Percentiles rank a stretch among this genome's conserved stretches.
Conservation (phyloP, 495 filamentous ascomycete genomes). For the Tuber melanosporum region DNA sequence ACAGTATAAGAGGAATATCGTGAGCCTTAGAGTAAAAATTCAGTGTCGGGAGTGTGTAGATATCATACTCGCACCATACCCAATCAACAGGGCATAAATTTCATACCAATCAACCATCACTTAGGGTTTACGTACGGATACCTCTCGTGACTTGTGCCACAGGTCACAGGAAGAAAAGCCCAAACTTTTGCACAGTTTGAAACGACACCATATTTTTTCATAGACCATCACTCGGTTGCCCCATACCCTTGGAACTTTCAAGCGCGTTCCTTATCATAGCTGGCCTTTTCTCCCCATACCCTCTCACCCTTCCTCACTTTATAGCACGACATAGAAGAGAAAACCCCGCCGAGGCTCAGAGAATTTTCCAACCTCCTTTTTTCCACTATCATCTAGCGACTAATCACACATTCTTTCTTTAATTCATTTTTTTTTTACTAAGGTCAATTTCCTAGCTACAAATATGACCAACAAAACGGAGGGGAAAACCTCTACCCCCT, state of each 20-base stretch:
- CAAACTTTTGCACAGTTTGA: too few relatives aligned
- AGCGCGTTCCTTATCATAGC: neutral
- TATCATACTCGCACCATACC: neutral
- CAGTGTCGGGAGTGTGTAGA: neutral
- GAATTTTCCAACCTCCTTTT: neutral
- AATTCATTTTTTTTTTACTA: too few relatives aligned
- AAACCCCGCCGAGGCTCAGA: neutral
- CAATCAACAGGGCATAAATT: neutral
- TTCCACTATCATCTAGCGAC: neutral
- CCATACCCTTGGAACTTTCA: neutral
- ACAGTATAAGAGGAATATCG: neutral
- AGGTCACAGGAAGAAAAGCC: neutral
- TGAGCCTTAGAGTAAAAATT: neutral
- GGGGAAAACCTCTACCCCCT: neutral
- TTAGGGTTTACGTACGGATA: neutral
- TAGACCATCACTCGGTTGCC: neutral
- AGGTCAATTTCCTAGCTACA: neutral
- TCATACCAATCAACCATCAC: neutral
- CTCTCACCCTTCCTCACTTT: neutral
- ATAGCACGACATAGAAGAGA: neutral
- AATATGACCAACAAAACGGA: neutral
- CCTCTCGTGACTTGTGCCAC: neutral
- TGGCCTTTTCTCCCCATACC: neutral
- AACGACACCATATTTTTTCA: neutral
- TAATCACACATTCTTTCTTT: neutral